phyloP scores from a whole-genome alignment of 2,329 filamentous ascomycete species.

The Diaporthe eres region DNA sequence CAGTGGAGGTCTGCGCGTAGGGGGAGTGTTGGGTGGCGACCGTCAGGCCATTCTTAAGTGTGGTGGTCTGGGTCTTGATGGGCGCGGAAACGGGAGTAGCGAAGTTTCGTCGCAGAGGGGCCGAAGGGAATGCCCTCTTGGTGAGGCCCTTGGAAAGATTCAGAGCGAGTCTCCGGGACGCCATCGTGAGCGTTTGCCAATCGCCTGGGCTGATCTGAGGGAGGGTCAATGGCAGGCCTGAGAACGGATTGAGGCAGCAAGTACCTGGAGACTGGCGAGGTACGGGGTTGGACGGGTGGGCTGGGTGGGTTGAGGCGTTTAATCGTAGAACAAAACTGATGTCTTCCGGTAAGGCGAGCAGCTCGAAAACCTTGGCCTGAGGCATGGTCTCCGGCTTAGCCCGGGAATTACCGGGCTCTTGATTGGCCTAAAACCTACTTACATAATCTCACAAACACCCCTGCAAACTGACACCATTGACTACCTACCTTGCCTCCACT shows the following conservation, averaged over 20 bases:
- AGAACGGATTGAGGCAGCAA: slow-evolving; percentile 20
- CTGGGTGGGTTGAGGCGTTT: slow-evolving; percentile 41
- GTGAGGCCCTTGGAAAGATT: slow-evolving; percentile 91
- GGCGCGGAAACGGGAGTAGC: slow-evolving; percentile 82
- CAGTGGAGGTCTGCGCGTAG: slow-evolving; percentile 97
- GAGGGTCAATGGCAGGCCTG: slow-evolving; percentile 34
- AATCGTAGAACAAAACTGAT: slow-evolving; percentile 37
- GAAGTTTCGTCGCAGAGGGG: slow-evolving; percentile 87
- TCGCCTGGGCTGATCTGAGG: slow-evolving; percentile 32
- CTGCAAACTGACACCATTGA: neutral
- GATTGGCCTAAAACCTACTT: slow-evolving; percentile 12
- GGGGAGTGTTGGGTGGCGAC: slow-evolving; percentile 98
- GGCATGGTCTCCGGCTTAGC: neutral
- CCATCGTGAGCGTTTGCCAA: slow-evolving; percentile 74
- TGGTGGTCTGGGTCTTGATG: slow-evolving; percentile 94
- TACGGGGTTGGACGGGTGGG: slow-evolving; percentile 27
- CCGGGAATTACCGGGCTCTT: neutral
- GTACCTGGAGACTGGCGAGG: slow-evolving; percentile 36
- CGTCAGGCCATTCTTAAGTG: slow-evolving; percentile 96
- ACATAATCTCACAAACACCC: neutral
- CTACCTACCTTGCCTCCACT: slow-evolving; percentile 1
- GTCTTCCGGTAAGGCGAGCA: slow-evolving; percentile 39
- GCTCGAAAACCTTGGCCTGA: slow-evolving; percentile 38
- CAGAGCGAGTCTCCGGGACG: slow-evolving; percentile 96
- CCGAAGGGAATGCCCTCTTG: slow-evolving; percentile 85